A percentile compares a stretch with the other conserved stretches of the same genome.
phyloP scores from a whole-genome alignment of 2,329 filamentous ascomycete genomes.

The Paraphaeosphaeria sporulosa region DNA sequence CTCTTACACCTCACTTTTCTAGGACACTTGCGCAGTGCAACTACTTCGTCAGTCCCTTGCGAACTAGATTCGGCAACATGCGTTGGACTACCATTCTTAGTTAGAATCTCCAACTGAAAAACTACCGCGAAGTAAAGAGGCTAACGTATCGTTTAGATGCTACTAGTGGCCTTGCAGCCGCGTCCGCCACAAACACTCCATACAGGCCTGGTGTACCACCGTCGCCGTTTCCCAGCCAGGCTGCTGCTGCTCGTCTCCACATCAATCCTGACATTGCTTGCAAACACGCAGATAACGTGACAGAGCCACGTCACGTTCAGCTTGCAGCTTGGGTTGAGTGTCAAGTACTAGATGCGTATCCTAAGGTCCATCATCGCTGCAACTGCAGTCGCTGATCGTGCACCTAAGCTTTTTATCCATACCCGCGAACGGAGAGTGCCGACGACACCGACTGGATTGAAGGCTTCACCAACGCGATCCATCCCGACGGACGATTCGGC shows the following conservation, averaged over 20 bases:
- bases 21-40: neutral
- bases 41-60: neutral
- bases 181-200: constrained; percentile 2
- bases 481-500: constrained; percentile 7
- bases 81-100: neutral
- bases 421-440: constrained; percentile 9
- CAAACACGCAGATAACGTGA: neutral
- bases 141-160: constrained; percentile 7
- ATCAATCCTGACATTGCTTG: constrained; percentile 14
- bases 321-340: constrained; percentile 17
- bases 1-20: too few relatives aligned
- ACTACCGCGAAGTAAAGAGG: neutral
- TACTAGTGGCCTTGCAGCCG: constrained; percentile 2
- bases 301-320: constrained; percentile 6
- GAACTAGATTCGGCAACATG: neutral
- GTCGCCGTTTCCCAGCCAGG: constrained; percentile 9
- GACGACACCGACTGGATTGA: constrained; percentile 12
- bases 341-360: constrained; percentile 1
- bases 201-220: constrained; percentile 12
- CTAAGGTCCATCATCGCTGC: neutral
- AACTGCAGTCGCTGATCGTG: neutral
- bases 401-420: constrained; percentile 14
- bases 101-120: neutral
- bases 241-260: constrained; percentile 10
- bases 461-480: constrained; percentile 2